A percentile compares a stretch with the other conserved stretches of the same genome.
Conservation (phyloP, 257 asterid genomes). For the Rauvolfia tetraphylla region DNA sequence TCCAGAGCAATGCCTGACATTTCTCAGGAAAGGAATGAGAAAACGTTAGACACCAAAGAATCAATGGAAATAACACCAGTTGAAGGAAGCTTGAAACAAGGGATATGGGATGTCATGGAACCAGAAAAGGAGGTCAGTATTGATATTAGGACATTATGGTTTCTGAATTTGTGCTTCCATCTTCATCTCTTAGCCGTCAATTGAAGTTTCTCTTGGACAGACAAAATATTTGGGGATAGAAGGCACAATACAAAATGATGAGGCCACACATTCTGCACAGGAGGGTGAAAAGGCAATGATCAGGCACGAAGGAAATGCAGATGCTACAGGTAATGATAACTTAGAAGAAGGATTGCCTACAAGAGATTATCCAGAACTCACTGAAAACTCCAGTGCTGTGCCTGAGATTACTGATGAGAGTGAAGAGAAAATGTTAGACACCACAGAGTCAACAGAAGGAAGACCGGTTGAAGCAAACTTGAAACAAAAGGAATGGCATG, state of each 20-base stretch:
- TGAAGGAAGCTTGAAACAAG: not conserved
- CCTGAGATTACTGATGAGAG: not conserved
- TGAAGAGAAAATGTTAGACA: not conserved
- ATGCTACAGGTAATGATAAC: not conserved
- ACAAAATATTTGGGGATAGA: not conserved
- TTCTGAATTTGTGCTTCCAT: not conserved
- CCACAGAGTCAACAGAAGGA: not conserved
- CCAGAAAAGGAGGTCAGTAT: conserved; percentile 5
- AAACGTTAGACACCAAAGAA: not conserved
- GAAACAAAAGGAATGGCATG: not conserved
- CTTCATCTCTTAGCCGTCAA: not conserved
- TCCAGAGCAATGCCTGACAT: not conserved
- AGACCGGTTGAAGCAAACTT: not conserved
- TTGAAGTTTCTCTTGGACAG: not conserved
- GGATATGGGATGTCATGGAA: not conserved
- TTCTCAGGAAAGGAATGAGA: not conserved
- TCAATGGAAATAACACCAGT: not conserved
- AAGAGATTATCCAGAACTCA: not conserved
- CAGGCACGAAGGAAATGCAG: not conserved
- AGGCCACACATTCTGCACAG: not conserved
- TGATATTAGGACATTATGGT: not conserved
- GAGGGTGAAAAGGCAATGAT: not conserved
- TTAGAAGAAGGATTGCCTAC: not conserved
- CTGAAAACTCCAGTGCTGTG: not conserved
- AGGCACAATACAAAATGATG: not conserved